Evolutionary conservation across 2,329 filamentous ascomycete species (phyloP).

Genomic region (Alternaria solani): DNA sequence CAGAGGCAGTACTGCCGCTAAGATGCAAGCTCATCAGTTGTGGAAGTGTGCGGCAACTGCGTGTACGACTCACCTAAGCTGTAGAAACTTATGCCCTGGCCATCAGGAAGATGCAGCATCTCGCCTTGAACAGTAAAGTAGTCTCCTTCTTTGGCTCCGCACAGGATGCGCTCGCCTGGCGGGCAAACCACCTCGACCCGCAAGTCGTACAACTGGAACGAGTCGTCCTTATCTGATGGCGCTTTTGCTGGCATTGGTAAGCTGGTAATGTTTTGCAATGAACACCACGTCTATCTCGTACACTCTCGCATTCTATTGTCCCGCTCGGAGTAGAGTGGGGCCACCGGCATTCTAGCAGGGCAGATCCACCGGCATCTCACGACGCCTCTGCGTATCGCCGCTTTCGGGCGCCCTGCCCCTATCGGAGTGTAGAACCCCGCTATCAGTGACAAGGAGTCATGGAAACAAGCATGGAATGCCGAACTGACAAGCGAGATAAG

Average conservation of each 20-base stretch:
- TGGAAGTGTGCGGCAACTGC: not conserved
- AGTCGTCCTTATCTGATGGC: slow-evolving; percentile 8
- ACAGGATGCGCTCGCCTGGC: slow-evolving; percentile 16
- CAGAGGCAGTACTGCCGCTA: slow-evolving; percentile 15
- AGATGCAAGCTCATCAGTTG: not conserved
- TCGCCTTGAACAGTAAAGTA: slow-evolving; percentile 18
- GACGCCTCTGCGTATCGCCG: slow-evolving; percentile 1
- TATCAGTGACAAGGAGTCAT: not conserved
- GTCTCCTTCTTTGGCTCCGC: slow-evolving; percentile 17
- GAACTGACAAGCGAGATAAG: slow-evolving; percentile 3
- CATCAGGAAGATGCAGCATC: slow-evolving; percentile 17
- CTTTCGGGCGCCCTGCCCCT: not conserved
- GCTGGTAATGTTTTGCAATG: not conserved
- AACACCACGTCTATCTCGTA: not conserved
- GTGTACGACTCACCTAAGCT: slow-evolving; percentile 9
- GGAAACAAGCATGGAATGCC: not conserved
- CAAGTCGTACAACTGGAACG: slow-evolving; percentile 18
- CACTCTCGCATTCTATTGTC: not conserved
- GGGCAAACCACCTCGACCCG: slow-evolving; percentile 18
- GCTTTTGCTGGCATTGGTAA: not conserved
- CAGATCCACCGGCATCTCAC: slow-evolving; percentile 4
- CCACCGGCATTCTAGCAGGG: slow-evolving; percentile 1
- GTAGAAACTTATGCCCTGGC: slow-evolving; percentile 19
- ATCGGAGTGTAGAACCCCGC: not conserved
- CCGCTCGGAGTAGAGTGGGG: not conserved